Percentiles rank a stretch among this genome's conserved stretches.
Conservation (phyloP, 163 green algal species). For the Chloroidium sp. region DNA sequence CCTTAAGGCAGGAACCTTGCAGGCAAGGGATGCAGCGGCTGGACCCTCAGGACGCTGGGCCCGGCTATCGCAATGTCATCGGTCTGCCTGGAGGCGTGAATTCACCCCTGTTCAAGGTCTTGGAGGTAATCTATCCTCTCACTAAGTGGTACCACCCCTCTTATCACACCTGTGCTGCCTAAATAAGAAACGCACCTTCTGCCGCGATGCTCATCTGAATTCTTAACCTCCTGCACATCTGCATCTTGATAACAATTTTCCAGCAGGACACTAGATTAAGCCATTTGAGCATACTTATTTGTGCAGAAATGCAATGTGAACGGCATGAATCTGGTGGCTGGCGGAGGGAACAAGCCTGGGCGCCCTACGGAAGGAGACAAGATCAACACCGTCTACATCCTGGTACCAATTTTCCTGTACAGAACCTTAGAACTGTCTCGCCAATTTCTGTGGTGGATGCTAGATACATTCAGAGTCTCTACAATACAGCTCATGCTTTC, state of each 20-base stretch:
- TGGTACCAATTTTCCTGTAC: slow-evolving; percentile 6
- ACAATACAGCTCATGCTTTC: too few relatives aligned
- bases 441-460: neutral
- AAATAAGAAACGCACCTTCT: neutral
- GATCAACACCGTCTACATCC: slow-evolving; percentile 58
- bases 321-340: slow-evolving; percentile 60
- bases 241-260: neutral
- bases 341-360: slow-evolving; percentile 34
- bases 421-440: too few relatives aligned
- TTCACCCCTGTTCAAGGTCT: slow-evolving; percentile 53
- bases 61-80: slow-evolving; percentile 74
- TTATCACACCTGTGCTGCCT: neutral
- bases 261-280: neutral
- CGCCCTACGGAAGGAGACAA: slow-evolving; percentile 50
- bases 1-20: neutral
- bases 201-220: neutral
- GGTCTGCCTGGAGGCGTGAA: slow-evolving; percentile 63
- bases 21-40: slow-evolving; percentile 38
- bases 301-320: slow-evolving; percentile 62
- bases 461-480: neutral
- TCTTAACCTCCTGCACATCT: neutral
- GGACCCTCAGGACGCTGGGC: slow-evolving; percentile 69
- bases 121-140: slow-evolving; percentile 19
- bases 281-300: neutral
- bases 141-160: neutral